Percentiles rank a stretch among this genome's conserved stretches.
Evolutionary conservation across 495 filamentous ascomycete genomes (phyloP).

Genomic region (Podospora bellae-mahoneyi): DNA sequence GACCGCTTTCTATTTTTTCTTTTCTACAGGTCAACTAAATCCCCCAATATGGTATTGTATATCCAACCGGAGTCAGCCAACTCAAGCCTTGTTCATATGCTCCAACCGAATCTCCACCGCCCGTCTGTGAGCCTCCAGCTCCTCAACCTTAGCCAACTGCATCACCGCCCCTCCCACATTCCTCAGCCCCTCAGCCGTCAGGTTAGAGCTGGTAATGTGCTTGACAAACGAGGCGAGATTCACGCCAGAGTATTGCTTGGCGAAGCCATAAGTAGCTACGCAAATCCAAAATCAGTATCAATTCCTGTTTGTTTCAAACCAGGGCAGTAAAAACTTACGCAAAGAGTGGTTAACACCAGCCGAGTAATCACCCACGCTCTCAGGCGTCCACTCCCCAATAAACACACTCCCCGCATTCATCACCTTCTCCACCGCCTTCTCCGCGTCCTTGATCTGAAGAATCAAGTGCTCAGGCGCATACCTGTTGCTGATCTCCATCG

Average conservation of each 20-base stretch:
- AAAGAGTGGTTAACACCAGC: slow-evolving; percentile 96
- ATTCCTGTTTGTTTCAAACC: background rate
- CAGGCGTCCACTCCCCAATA: slow-evolving; percentile 91
- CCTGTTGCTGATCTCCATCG: slow-evolving; percentile 80
- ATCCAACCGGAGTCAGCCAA: background rate
- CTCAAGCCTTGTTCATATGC: slow-evolving; percentile 47
- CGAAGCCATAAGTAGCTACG: slow-evolving; percentile 91
- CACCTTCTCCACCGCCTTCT: slow-evolving; percentile 69
- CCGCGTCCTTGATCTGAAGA: slow-evolving; percentile 74
- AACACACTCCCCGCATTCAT: slow-evolving; percentile 95
- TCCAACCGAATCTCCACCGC: slow-evolving; percentile 85
- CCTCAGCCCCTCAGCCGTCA: slow-evolving; percentile 77
- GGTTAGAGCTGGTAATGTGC: slow-evolving; percentile 88
- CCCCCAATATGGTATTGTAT: background rate
- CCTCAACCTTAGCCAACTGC: slow-evolving; percentile 89
- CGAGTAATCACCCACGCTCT: slow-evolving; percentile 95
- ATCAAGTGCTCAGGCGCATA: slow-evolving; percentile 99
- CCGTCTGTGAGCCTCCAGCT: slow-evolving; percentile 88
- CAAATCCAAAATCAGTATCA: slow-evolving; percentile 17
- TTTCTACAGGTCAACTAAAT: background rate
- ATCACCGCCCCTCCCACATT: slow-evolving; percentile 87
- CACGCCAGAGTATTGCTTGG: slow-evolving; percentile 96
- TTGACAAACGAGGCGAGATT: slow-evolving; percentile 94
- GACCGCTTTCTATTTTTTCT: background rate
- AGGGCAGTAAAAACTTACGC: slow-evolving; percentile 58